Base-by-base conservation (phyloP, 768 basidiomycete species). In the Floccularia luteovirens region DNA sequence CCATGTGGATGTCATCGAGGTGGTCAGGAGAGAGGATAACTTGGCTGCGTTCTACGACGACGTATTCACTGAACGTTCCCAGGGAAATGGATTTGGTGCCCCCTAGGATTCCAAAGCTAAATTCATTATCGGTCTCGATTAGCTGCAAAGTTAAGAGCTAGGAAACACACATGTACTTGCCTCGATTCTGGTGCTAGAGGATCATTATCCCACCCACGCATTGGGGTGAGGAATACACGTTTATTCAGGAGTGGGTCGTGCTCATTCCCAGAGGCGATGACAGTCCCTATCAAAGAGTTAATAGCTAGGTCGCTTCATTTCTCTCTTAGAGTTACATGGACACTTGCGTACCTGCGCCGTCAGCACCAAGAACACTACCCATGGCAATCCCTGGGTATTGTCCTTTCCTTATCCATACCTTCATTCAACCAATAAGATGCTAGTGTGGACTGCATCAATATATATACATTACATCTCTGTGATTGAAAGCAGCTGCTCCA, bases 11-110 rank as follows among this genome's bases (percentile, higher is more conserved):
- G 53, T 84, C 77, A 47, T 70, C 68, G 41, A 89, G 69, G 55
- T 90, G 80, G 3, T 68, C 58, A 0, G 87, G 89, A 2, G 79
- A 74, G 2, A 40, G 62, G 22, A 90, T 63, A 14, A 90, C 73
- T 39, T 84, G 73, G 41, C 79, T 70, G 33, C 82, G 74, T 39
- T 77, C 79, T 13, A 91, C 80, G 14, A 77, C 72, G 21, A 89
- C 70, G 49, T 87, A 85, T 48, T 90, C 78, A 5, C 82, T 56
- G 50, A 89, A 89, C 1, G 86, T 87, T 0, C 90, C 90, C 5
- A 82, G 54, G 4, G 68, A 60, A 0, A 71, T 79, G 17, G 60
- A 60, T 5, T 51, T 55, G 1, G 67, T 70, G 1, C 81, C 76
- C 0, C 90, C 90, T 7, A 90, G 52, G 42, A 84, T 74, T 12